These are phyloP conservation scores for Erythrophleum fordii DNA, from an alignment of 306 rosid species.

Conservation along the genomic window DNA sequence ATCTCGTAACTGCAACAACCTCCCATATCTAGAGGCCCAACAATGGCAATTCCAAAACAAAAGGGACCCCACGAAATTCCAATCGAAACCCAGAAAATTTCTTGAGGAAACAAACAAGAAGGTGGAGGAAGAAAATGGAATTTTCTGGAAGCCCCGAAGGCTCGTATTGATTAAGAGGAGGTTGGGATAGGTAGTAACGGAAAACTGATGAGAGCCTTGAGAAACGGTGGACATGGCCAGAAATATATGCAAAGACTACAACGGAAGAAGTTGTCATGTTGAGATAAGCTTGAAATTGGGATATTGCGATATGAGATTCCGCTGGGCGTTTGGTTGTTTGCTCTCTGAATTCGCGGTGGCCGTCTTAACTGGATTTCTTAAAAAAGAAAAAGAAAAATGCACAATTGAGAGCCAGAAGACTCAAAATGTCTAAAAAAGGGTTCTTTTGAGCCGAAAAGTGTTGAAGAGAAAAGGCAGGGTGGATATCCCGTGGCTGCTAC, in stretches of 20 bases:
- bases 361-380: conserved; percentile 1
- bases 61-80: conserved; percentile 23
- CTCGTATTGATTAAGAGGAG: background rate
- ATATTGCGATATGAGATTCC: background rate
- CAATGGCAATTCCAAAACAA: conserved; percentile 2
- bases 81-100: conserved; percentile 17
- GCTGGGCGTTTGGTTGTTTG: background rate
- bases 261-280: background rate
- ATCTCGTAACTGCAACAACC: conserved; percentile 48
- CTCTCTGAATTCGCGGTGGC: conserved; percentile 16
- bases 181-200: background rate
- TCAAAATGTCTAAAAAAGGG: background rate
- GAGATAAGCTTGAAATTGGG: conserved; percentile 3
- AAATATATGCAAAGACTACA: background rate
- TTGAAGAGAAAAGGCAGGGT: background rate
- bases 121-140: conserved; percentile 16
- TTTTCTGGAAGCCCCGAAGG: background rate
- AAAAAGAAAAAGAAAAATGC: background rate
- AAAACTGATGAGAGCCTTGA: background rate
- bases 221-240: background rate
- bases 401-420: background rate
- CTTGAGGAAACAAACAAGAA: background rate
- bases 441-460: background rate
- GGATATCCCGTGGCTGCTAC: too few relatives aligned
- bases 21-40: conserved; percentile 53